Base-by-base conservation (phyloP, 371 early-diverging fungal species). In the Basidiobolus meristosporus region DNA sequence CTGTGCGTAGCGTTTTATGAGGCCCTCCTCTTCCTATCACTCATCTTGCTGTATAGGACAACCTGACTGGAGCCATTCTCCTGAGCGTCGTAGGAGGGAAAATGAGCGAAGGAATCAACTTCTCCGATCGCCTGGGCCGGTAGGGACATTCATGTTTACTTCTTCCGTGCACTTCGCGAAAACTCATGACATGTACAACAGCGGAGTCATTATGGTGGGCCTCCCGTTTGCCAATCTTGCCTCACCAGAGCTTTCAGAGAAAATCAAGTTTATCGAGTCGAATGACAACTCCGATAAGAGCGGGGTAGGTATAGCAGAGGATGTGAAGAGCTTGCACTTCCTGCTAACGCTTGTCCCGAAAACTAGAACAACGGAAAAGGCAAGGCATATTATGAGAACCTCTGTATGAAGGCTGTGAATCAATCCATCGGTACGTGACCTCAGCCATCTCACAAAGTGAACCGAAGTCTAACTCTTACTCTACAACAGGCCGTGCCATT, bases 21-120 rank as follows among this genome's bases (percentile, higher is more conserved):
- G 38, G 49, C 54, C 1, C 17, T 26, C 9, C 18, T 42, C 37
- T 12, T 38, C 19, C 19, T 23, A 19, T 31, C 9, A 12, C n/a
- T 35, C 18, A 36, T 31, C 39, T 33, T 6, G 31, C 2, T 28
- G 2, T 47, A 2, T 18, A 17, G 1, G 10, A 14, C 1, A 46
- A 45, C 0, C 43, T 37, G 12, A 45, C 46, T 11, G 96, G 96
- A 0, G 85, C 89, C 0, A 50, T 98, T 10, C 48, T 99, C 34
- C 60, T 98, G 34, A 81, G 85, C 42, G 98, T 99, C 1, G 88
- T 99, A 1, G 91, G 92, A 16, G 99, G 98, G 5, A 86, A 80
- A 50, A 69, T 98, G 68, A 87, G 88, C 42, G 99, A 99, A 59
- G 99, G 98, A 3, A 93, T 98, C 52, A 93, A 98, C 52, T 95